Conservation (phyloP, 495 filamentous ascomycete species). For the Hypoxylon cercidicola region DNA sequence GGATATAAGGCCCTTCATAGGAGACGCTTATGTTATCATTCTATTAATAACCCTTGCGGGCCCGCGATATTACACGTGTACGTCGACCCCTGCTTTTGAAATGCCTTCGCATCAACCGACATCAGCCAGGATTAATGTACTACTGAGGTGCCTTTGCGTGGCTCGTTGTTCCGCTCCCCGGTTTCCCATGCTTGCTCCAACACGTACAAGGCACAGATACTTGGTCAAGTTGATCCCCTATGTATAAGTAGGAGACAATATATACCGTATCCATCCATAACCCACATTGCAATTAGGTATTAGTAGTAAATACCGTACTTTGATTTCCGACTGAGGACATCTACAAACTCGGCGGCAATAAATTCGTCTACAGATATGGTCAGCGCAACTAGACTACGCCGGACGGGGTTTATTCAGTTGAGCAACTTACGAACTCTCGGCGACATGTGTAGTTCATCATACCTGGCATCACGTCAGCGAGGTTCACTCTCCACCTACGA, state of each 20-base stretch:
- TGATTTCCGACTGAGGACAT: conserved; percentile 16
- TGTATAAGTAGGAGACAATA: conserved; percentile 1
- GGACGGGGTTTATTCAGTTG: neutral
- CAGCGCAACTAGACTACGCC: neutral
- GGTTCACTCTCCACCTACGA: conserved; percentile 45
- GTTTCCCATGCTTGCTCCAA: no score
- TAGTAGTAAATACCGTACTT: conserved; percentile 26
- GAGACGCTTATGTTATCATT: no score
- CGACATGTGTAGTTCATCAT: conserved; percentile 75
- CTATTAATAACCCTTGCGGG: no score
- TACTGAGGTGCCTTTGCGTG: no score
- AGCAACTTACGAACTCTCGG: conserved; percentile 51
- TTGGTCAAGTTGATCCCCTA: neutral
- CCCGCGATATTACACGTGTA: no score
- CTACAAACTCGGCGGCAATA: conserved; percentile 24
- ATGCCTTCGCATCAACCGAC: no score
- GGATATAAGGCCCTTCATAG: no score
- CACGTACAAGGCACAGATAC: no score
- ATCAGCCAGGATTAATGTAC: no score
- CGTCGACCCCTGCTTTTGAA: no score
- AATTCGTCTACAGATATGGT: conserved; percentile 12
- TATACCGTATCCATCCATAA: conserved; percentile 2
- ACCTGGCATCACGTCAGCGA: conserved; percentile 59
- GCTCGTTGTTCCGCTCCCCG: no score
- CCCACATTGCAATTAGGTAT: conserved; percentile 8